Base-by-base conservation (phyloP, 441 rosid genomes). In the Erodium moschatum region DNA sequence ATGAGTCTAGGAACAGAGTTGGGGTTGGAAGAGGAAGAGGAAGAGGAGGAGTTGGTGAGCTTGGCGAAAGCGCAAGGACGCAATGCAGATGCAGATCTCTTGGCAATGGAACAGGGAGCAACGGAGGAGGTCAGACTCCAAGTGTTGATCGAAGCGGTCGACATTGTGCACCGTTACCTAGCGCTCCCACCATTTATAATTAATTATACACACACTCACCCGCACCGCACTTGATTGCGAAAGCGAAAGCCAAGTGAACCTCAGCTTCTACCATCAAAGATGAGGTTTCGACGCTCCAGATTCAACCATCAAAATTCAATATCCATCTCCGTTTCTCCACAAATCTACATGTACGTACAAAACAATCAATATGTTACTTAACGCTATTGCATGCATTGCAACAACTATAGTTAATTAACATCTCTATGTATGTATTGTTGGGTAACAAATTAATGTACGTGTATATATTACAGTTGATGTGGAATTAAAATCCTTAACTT, bases 1-100 rank as follows among this genome's bases (percentile, higher is more conserved):
- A 89, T 85, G 76, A 93, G 96, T 5, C 82, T 79, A 21, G 96
- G 98, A 75, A 74, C 76, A 65, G 87, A 46, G 52, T 46, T 46
- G 52, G 52, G 52, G 4, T 46, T 46, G 15, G 52, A n/a, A 46
- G 52, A 46, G 31, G 31, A 29, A 24, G 27, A 24, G 3, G 50
- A 44, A 21, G 70, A 24, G 3, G 50, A 44, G 19, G 70, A 76
- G 65, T 80, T 67, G 65, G 13, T 46, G 68, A 81, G 85, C 20
- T 75, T 79, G 12, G 92, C 83, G 5, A 75, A 56, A 21, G 9
- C 16, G 0, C 81, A 77, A 38, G 88, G 80, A 46, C 88, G 85
- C 4, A 70, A 77, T 31, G 40, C 40, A 0, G 40, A 35, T 0
- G 91, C 56, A 42, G 86, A 73, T 46, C 52, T 46, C 52, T 46